Evolutionary conservation across 2,329 filamentous ascomycete genomes (phyloP).

Genomic region (Fusarium hostae): DNA sequence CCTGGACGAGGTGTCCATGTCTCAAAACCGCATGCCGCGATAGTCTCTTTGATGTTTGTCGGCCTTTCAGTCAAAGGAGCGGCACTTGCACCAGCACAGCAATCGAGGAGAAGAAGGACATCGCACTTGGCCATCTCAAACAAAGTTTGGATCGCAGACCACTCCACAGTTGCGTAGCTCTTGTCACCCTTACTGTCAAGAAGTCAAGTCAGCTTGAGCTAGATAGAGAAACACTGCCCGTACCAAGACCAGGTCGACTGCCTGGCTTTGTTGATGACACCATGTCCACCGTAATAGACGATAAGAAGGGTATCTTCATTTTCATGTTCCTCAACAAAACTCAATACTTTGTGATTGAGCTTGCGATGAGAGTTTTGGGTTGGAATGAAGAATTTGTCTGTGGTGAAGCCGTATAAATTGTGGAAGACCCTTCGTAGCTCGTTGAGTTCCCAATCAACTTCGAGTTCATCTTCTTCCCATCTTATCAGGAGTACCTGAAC

Average conservation of each 20-base stretch:
- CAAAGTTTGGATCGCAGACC: slow-evolving; percentile 44
- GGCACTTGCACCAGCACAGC: slow-evolving; percentile 43
- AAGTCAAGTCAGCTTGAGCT: slow-evolving; percentile 23
- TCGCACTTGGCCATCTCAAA: slow-evolving; percentile 45
- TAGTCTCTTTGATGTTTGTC: slow-evolving; percentile 45
- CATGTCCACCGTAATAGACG: slow-evolving; percentile 43
- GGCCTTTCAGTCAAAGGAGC: slow-evolving; percentile 41
- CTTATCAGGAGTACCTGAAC: slow-evolving; percentile 42
- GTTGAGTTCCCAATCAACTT: slow-evolving; percentile 41
- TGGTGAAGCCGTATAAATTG: slow-evolving; percentile 37
- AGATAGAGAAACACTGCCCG: background rate
- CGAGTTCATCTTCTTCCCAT: slow-evolving; percentile 45
- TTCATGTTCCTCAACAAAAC: slow-evolving; percentile 43
- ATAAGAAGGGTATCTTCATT: slow-evolving; percentile 44
- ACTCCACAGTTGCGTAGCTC: slow-evolving; percentile 43
- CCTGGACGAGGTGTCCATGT: slow-evolving; percentile 42
- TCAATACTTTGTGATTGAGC: slow-evolving; percentile 38
- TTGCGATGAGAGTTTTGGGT: slow-evolving; percentile 42
- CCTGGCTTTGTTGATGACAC: slow-evolving; percentile 42
- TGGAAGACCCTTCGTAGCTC: slow-evolving; percentile 37
- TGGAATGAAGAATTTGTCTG: slow-evolving; percentile 40
- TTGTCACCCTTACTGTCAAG: slow-evolving; percentile 37
- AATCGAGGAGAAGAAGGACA: slow-evolving; percentile 42
- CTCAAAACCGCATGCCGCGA: slow-evolving; percentile 44
- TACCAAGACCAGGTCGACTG: slow-evolving; percentile 45